A percentile compares a stretch with the other conserved stretches of the same genome.
Conservation (phyloP, 371 early-diverging fungal species). For the Nematocida parisii region DNA sequence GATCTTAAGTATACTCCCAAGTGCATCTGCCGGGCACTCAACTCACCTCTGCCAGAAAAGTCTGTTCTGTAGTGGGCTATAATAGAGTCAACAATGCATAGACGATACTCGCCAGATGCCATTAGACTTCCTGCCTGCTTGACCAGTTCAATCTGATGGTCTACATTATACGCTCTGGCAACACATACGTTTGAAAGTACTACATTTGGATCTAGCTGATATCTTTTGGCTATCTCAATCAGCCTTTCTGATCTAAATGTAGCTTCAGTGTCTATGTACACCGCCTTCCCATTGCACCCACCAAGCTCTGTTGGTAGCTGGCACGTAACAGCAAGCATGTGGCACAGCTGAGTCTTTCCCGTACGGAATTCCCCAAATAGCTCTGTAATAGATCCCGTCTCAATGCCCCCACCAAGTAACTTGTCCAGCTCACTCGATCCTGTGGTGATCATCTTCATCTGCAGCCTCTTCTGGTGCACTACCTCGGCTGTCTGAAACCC, state of each 20-base stretch:
- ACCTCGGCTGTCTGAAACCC: conserved; percentile 94
- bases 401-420: conserved; percentile 88
- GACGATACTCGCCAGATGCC: conserved; percentile 78
- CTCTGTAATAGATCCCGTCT: conserved; percentile 96
- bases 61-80: conserved; percentile 95
- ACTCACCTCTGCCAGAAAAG: conserved; percentile 90
- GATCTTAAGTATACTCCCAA: conserved; percentile 84
- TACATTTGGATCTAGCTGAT: conserved; percentile 78
- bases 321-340: conserved; percentile 90
- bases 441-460: conserved; percentile 82
- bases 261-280: conserved; percentile 97
- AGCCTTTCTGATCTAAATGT: conserved; percentile 91
- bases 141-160: conserved; percentile 86
- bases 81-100: conserved; percentile 90
- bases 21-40: conserved; percentile 91
- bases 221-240: conserved; percentile 81
- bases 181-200: conserved; percentile 89
- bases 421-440: conserved; percentile 91
- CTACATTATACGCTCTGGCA: conserved; percentile 92
- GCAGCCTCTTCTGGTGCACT: conserved; percentile 79
- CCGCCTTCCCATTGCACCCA: conserved; percentile 89
- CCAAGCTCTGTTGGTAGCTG: conserved; percentile 82
- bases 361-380: conserved; percentile 99
- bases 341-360: conserved; percentile 97
- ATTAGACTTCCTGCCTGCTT: conserved; percentile 90